These are phyloP conservation scores for Penicillium hordei DNA, from an alignment of 2,329 filamentous ascomycete species.

Conservation along the genomic window DNA sequence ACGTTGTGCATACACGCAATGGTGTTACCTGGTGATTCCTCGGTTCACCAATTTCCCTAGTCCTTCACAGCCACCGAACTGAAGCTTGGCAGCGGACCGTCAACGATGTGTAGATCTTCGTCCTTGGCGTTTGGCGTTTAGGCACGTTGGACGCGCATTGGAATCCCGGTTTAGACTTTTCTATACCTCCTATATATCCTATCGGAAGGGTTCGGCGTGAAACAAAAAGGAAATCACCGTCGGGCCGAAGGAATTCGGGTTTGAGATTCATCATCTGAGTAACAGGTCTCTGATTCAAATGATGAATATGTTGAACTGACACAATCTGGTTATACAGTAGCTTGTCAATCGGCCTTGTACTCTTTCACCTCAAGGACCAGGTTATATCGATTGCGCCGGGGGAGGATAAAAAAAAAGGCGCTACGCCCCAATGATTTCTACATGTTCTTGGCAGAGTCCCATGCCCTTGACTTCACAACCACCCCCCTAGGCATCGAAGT, in stretches of 20 bases:
- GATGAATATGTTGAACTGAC: background rate
- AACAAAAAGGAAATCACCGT: background rate
- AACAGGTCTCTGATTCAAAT: slow-evolving; percentile 2
- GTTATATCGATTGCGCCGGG: background rate
- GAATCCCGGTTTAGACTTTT: slow-evolving; percentile 3
- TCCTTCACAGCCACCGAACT: slow-evolving; percentile 23
- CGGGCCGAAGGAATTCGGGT: slow-evolving; percentile 16
- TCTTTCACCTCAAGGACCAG: background rate
- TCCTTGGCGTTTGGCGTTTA: slow-evolving; percentile 25
- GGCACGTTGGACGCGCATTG: slow-evolving; percentile 15
- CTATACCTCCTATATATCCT: background rate
- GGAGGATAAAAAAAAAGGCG: background rate
- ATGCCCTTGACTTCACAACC: slow-evolving; percentile 8
- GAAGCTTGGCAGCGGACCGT: slow-evolving; percentile 36
- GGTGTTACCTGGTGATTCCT: slow-evolving; percentile 1
- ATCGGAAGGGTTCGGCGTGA: slow-evolving; percentile 2
- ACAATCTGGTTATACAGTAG: background rate
- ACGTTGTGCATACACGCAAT: slow-evolving; percentile 6
- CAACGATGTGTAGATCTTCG: slow-evolving; percentile 31
- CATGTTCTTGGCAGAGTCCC: slow-evolving; percentile 18
- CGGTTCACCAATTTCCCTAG: background rate
- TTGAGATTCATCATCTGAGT: slow-evolving; percentile 16
- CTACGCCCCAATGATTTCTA: slow-evolving; percentile 1
- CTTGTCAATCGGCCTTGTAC: slow-evolving; percentile 9
- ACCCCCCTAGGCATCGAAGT: slow-evolving; percentile 23